phyloP scores from a whole-genome alignment of 352 stramenopile species.

The Globisporangium paroecandrum region DNA sequence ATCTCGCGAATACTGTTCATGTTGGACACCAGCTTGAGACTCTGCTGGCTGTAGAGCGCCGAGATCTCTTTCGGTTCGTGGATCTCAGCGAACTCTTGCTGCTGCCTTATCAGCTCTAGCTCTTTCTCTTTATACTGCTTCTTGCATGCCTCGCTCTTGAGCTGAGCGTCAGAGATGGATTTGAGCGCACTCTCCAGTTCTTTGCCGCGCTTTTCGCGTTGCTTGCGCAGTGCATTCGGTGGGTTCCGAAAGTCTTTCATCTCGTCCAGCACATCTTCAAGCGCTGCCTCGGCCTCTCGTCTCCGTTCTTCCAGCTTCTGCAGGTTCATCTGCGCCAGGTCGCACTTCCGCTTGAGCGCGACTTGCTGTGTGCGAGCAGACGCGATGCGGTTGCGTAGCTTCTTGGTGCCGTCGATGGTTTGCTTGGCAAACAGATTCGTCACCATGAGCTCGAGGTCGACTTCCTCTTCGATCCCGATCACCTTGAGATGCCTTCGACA shows the following conservation, averaged over 20 bases:
- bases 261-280: slow-evolving; percentile 46
- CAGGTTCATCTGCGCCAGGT: slow-evolving; percentile 35
- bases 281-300: slow-evolving; percentile 20
- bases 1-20: slow-evolving; percentile 46
- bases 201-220: slow-evolving; percentile 25
- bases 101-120: slow-evolving; percentile 17
- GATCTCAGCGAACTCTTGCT: slow-evolving; percentile 22
- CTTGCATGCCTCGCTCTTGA: slow-evolving; percentile 16
- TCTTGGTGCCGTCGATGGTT: slow-evolving; percentile 31
- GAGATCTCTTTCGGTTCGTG: slow-evolving; percentile 50
- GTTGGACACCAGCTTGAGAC: slow-evolving; percentile 34
- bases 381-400: slow-evolving; percentile 21
- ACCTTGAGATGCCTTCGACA: slow-evolving; percentile 23
- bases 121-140: slow-evolving; percentile 14
- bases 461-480: slow-evolving; percentile 37
- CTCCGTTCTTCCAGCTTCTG: slow-evolving; percentile 19
- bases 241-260: slow-evolving; percentile 60
- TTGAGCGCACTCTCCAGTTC: slow-evolving; percentile 31
- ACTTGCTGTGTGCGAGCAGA: background rate
- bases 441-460: slow-evolving; percentile 46
- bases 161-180: slow-evolving; percentile 17
- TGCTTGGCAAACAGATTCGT: slow-evolving; percentile 49
- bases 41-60: slow-evolving; percentile 46
- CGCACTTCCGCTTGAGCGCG: slow-evolving; percentile 27
- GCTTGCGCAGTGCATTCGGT: slow-evolving; percentile 43